Evolutionary conservation across 2,329 filamentous ascomycete genomes (phyloP).

Genomic region (Epicoccum sorghinum): DNA sequence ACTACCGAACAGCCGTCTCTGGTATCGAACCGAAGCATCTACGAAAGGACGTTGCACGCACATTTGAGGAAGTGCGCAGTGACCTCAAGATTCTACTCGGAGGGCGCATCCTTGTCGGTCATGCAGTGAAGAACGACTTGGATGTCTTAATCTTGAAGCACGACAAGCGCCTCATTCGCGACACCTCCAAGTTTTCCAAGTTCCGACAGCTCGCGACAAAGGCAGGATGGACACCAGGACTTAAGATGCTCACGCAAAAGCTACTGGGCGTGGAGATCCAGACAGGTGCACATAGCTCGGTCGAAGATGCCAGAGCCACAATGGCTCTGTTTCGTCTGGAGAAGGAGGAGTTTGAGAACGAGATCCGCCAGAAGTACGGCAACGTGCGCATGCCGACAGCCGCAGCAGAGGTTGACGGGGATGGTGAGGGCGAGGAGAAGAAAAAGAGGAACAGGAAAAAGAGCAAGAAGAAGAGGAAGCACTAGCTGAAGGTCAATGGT

Average conservation of each 20-base stretch:
- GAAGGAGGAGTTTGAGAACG: slow-evolving; percentile 84
- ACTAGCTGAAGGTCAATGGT: not conserved
- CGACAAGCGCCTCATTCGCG: slow-evolving; percentile 76
- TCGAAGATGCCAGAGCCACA: slow-evolving; percentile 82
- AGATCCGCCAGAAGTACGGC: slow-evolving; percentile 70
- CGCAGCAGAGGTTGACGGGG: slow-evolving; percentile 27
- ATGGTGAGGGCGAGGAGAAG: slow-evolving; percentile 33
- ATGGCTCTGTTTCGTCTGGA: slow-evolving; percentile 87
- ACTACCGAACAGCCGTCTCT: slow-evolving; percentile 88
- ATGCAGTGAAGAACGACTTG: slow-evolving; percentile 80
- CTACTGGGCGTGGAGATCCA: slow-evolving; percentile 66
- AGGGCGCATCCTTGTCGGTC: slow-evolving; percentile 78
- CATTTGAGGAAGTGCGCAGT: slow-evolving; percentile 77
- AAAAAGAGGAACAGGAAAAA: slow-evolving; percentile 47
- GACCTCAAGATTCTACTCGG: slow-evolving; percentile 72
- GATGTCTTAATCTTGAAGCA: slow-evolving; percentile 78
- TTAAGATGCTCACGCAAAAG: slow-evolving; percentile 65
- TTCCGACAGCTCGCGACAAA: slow-evolving; percentile 71
- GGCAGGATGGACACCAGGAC: slow-evolving; percentile 69
- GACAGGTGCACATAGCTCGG: slow-evolving; percentile 64
- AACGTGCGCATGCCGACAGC: slow-evolving; percentile 32
- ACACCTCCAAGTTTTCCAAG: slow-evolving; percentile 78
- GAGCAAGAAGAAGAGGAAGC: slow-evolving; percentile 46
- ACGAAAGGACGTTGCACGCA: slow-evolving; percentile 53
- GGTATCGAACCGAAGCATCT: slow-evolving; percentile 80